phyloP scores from a whole-genome alignment of 2,329 filamentous ascomycete genomes.

The Neofusicoccum sp. region DNA sequence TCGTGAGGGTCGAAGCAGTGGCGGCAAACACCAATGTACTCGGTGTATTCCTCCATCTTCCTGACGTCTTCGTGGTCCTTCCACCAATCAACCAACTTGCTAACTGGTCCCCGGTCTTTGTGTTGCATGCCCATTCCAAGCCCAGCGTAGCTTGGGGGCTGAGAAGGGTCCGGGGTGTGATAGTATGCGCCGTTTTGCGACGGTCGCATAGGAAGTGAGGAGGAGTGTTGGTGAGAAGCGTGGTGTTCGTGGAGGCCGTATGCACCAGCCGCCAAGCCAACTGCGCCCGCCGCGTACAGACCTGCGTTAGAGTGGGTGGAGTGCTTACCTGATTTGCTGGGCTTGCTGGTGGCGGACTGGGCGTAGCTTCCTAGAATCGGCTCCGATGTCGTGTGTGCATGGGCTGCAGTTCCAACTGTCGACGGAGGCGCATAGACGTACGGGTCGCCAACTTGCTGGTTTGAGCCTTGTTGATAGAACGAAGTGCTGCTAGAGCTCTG shows the following conservation, averaged over 20 bases:
- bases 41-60: slow-evolving; percentile 66
- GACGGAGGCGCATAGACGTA: neutral
- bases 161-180: neutral
- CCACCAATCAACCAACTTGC: slow-evolving; percentile 59
- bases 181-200: neutral
- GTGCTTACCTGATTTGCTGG: slow-evolving; percentile 43
- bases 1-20: slow-evolving; percentile 63
- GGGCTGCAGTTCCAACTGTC: neutral
- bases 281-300: slow-evolving; percentile 46
- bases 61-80: slow-evolving; percentile 63
- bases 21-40: slow-evolving; percentile 64
- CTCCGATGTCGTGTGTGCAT: slow-evolving; percentile 25
- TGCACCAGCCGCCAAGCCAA: slow-evolving; percentile 45
- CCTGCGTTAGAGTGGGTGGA: slow-evolving; percentile 44
- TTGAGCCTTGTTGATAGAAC: slow-evolving; percentile 32
- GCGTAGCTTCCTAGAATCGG: slow-evolving; percentile 27
- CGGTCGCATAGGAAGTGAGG: slow-evolving; percentile 25
- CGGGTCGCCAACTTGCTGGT: neutral
- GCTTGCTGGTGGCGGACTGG: slow-evolving; percentile 33
- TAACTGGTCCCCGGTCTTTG: slow-evolving; percentile 56
- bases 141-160: neutral
- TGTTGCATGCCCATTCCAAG: slow-evolving; percentile 48
- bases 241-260: slow-evolving; percentile 46
- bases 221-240: slow-evolving; percentile 29
- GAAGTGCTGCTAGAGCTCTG: neutral